These are phyloP conservation scores for Epichloe elymi DNA, from an alignment of 2,329 filamentous ascomycete genomes.

Conservation along the genomic window DNA sequence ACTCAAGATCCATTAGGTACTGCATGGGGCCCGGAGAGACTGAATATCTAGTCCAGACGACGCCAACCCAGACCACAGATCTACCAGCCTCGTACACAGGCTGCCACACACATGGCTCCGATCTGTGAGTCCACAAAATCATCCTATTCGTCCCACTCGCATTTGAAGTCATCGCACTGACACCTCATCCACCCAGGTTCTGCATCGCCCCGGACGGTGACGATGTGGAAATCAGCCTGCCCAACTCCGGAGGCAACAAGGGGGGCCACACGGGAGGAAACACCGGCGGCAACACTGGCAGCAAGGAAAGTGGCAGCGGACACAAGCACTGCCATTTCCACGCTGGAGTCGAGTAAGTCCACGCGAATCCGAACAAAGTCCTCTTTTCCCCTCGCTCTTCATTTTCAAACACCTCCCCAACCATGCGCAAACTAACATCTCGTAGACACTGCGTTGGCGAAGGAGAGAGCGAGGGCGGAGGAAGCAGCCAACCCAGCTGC, in stretches of 20 bases:
- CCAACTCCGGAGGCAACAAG: slow-evolving; percentile 12
- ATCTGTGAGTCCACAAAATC: slow-evolving; percentile 30
- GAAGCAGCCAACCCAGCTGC: slow-evolving; percentile 25
- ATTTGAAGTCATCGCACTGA: slow-evolving; percentile 5
- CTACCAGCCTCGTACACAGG: slow-evolving; percentile 48
- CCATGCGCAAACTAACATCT: slow-evolving; percentile 2
- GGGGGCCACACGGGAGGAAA: slow-evolving; percentile 5
- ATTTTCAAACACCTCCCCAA: neutral
- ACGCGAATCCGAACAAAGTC: neutral
- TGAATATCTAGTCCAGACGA: slow-evolving; percentile 31
- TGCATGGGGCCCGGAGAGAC: slow-evolving; percentile 28
- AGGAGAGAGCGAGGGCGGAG: slow-evolving; percentile 24
- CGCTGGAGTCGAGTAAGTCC: slow-evolving; percentile 55
- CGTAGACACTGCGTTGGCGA: slow-evolving; percentile 43
- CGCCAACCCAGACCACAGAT: slow-evolving; percentile 39
- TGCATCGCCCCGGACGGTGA: slow-evolving; percentile 46
- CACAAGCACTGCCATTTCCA: slow-evolving; percentile 45
- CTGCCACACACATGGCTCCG: slow-evolving; percentile 48
- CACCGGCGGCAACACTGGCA: neutral
- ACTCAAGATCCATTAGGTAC: slow-evolving; percentile 19
- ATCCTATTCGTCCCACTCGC: neutral
- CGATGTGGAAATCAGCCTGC: slow-evolving; percentile 42
- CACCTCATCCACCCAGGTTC: slow-evolving; percentile 30
- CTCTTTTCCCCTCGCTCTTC: neutral
- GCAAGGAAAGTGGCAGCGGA: slow-evolving; percentile 4